phyloP scores from a whole-genome alignment of 768 basidiomycete species.

The Leccinum obscurum region DNA sequence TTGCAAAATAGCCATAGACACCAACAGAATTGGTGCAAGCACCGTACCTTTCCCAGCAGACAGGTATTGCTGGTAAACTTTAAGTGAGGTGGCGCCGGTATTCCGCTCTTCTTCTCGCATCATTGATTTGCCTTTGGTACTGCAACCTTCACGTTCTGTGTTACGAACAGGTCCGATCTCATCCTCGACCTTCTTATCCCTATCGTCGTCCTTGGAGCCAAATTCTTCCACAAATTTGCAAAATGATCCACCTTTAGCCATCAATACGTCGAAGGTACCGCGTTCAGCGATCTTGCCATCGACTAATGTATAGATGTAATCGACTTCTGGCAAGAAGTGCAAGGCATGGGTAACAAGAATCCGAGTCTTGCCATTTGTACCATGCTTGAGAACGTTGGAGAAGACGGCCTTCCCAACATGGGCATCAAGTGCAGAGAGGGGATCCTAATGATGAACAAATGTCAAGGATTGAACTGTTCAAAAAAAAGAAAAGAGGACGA shows the following conservation, averaged over 20 bases:
- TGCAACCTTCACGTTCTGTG: slow-evolving; percentile 18
- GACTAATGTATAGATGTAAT: slow-evolving; percentile 78
- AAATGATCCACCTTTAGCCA: slow-evolving; percentile 64
- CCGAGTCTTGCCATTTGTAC: slow-evolving; percentile 68
- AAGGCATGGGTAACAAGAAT: slow-evolving; percentile 91
- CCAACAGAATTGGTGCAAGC: slow-evolving; percentile 65
- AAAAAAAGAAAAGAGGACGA: not conserved
- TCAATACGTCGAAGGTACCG: slow-evolving; percentile 76
- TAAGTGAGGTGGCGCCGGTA: not conserved
- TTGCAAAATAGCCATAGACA: slow-evolving; percentile 67
- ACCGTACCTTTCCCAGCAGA: slow-evolving; percentile 66
- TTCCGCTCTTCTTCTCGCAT: not conserved
- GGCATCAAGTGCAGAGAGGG: slow-evolving; percentile 84
- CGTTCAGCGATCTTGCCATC: slow-evolving; percentile 79
- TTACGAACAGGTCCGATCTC: slow-evolving; percentile 19
- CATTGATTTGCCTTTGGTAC: not conserved
- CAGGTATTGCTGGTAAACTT: slow-evolving; percentile 53
- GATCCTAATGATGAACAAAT: slow-evolving; percentile 48
- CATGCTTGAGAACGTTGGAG: slow-evolving; percentile 74
- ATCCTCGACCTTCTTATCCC: slow-evolving; percentile 40
- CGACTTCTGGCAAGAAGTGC: slow-evolving; percentile 85
- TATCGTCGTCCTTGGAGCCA: not conserved
- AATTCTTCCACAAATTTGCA: slow-evolving; percentile 75
- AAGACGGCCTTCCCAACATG: slow-evolving; percentile 90
- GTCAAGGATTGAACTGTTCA: not conserved